Conservation (phyloP, 345 rosid species). For the Camelina hispida region DNA sequence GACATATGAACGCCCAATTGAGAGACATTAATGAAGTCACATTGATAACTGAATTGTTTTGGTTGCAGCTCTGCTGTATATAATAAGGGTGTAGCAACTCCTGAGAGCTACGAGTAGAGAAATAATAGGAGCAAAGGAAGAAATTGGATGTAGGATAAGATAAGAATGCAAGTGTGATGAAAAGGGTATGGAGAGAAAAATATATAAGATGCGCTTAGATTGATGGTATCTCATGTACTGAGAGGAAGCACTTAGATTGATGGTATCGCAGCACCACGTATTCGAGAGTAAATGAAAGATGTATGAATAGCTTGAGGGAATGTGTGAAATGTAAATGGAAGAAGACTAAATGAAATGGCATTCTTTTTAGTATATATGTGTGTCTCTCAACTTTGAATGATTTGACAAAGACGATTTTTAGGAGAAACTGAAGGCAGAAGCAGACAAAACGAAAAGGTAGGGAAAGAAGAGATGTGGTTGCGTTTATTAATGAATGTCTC, state of each 20-base stretch:
- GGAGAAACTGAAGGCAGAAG: constrained; percentile 14
- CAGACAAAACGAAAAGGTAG: constrained; percentile 21
- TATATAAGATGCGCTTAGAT: constrained; percentile 33
- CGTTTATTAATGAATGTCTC: neutral
- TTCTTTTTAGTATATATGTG: constrained; percentile 18
- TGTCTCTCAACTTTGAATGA: constrained; percentile 9
- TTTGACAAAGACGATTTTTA: neutral
- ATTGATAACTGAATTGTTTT: constrained; percentile 17
- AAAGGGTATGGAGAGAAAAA: constrained; percentile 24
- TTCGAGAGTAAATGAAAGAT: constrained; percentile 18
- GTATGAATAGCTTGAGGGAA: constrained; percentile 16
- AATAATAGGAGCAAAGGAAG: constrained; percentile 25
- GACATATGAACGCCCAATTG: constrained; percentile 7
- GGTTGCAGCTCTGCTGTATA: constrained; percentile 36
- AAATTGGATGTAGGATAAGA: constrained; percentile 30
- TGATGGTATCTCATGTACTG: constrained; percentile 15
- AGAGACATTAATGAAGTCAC: constrained; percentile 8
- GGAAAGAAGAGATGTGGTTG: constrained; percentile 20
- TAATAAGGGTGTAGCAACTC: constrained; percentile 35
- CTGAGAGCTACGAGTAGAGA: constrained; percentile 43
- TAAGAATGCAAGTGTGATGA: constrained; percentile 32
- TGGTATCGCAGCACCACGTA: constrained; percentile 3
- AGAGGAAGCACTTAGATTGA: constrained; percentile 11
- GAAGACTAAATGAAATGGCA: constrained; percentile 27
- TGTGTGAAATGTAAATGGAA: constrained; percentile 37